Base-by-base conservation (phyloP, 1,139 yeast genomes). In the Lodderomyces orthopsilosis region DNA sequence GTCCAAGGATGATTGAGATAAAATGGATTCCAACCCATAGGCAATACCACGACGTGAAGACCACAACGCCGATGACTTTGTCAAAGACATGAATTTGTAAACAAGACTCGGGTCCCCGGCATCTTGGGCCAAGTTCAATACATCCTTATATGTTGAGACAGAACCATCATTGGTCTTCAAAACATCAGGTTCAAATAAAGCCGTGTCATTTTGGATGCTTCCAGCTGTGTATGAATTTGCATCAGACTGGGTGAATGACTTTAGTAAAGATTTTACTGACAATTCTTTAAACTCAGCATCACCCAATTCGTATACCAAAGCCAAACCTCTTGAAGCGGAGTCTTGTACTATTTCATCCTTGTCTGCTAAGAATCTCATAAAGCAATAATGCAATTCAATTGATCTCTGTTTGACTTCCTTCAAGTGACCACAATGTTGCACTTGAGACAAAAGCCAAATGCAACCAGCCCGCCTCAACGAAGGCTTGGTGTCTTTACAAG, bases 71-170 rank as follows among this genome's bases (percentile, higher is more conserved):
- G 96, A 86, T 43, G 85, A 85, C 49, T 88, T 85, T 0, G 98
- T 96, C 45, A 93, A 67, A 0, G 96, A 83, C 96, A 93, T 89
- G 58, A 93, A 93, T 56, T 90, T 88, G 62, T 93, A 93, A 5
- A 93, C 96, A 53, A 93, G 75, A 56, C 95, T 79, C 17, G 98
- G 96, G 61, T 93, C 97, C 35, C 98, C 98, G 4, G 90, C 94
- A 57, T 93, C 98, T 1, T 94, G 82, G 0, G 98, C 98, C 41
- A 93, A 70, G 54, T 74, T 85, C 52, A 91, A 68, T 26, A 91
- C 89, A 61, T 85, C 94, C 54, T 85, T 87, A 57, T 91, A 91
- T 0, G 97, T 90, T 0, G 95, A 86, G 2, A 91, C 83, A 0
- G 95, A 85, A 1, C 91, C 93, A 51, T 87, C 94, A 40, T 85